Conservation (phyloP, 1,284 basidiomycete genomes). For the Moesziomyces parantarcticus region DNA sequence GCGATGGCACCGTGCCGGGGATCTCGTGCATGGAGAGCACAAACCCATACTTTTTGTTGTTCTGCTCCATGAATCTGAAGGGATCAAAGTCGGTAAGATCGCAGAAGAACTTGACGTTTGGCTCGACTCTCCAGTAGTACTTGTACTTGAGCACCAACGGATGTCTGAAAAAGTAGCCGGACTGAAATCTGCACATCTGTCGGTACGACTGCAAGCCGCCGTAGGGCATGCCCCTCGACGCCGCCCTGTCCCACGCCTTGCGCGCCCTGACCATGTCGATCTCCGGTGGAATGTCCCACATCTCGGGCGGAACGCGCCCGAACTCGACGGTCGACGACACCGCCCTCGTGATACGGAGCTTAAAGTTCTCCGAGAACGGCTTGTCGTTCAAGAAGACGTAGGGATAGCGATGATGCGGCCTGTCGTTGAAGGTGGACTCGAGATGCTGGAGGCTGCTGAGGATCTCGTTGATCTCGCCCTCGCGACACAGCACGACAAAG, state of each 20-base stretch:
- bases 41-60: slow-evolving; percentile 78
- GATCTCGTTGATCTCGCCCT: slow-evolving; percentile 64
- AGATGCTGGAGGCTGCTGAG: slow-evolving; percentile 52
- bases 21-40: slow-evolving; percentile 83
- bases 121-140: slow-evolving; percentile 92
- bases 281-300: slow-evolving; percentile 87
- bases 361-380: slow-evolving; percentile 68
- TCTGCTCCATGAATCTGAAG: slow-evolving; percentile 85
- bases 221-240: slow-evolving; percentile 80
- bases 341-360: slow-evolving; percentile 58
- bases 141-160: slow-evolving; percentile 76
- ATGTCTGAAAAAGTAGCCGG: slow-evolving; percentile 75
- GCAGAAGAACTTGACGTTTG: slow-evolving; percentile 80
- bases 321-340: slow-evolving; percentile 71
- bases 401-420: slow-evolving; percentile 61
- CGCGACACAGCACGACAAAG: slow-evolving; percentile 66
- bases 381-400: slow-evolving; percentile 69
- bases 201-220: slow-evolving; percentile 76
- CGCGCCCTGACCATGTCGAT: slow-evolving; percentile 74
- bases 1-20: slow-evolving; percentile 79
- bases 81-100: slow-evolving; percentile 80
- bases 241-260: slow-evolving; percentile 76
- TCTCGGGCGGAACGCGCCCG: slow-evolving; percentile 81
- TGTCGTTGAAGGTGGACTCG: slow-evolving; percentile 63
- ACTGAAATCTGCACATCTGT: slow-evolving; percentile 85